A percentile compares a stretch with the other conserved stretches of the same genome.
phyloP scores from a whole-genome alignment of 768 basidiomycete genomes.

The Lactarius akahatsu region DNA sequence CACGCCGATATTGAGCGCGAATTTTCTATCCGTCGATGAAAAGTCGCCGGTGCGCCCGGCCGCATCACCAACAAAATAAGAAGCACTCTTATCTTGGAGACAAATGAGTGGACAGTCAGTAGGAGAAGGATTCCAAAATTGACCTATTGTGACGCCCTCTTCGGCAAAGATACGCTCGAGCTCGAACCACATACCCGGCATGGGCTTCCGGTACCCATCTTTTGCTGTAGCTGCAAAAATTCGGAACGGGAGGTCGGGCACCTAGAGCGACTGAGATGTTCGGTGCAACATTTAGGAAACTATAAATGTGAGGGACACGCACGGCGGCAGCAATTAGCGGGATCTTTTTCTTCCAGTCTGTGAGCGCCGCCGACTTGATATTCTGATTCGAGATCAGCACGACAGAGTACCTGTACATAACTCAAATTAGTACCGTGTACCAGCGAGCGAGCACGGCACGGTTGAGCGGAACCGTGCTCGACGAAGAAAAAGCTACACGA shows the following conservation, averaged over 20 bases:
- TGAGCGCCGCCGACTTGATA: conserved; percentile 47
- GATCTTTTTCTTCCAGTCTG: conserved; percentile 78
- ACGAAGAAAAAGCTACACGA: neutral
- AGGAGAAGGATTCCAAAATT: neutral
- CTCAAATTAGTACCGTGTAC: neutral
- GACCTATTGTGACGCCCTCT: conserved; percentile 65
- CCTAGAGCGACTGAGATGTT: conserved; percentile 39
- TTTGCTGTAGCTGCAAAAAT: conserved; percentile 73
- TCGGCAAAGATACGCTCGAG: conserved; percentile 60
- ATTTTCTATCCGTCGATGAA: conserved; percentile 80
- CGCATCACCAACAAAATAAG: conserved; percentile 88
- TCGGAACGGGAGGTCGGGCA: conserved; percentile 72
- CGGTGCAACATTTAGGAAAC: conserved; percentile 9
- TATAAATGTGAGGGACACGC: conserved; percentile 30
- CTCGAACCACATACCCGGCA: conserved; percentile 83
- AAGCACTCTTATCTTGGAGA: conserved; percentile 54
- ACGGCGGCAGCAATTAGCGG: conserved; percentile 63
- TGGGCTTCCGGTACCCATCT: conserved; percentile 82
- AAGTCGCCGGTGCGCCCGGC: conserved; percentile 81
- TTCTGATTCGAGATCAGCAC: conserved; percentile 84
- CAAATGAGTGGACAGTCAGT: conserved; percentile 3
- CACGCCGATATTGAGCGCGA: conserved; percentile 73
- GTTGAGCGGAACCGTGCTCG: neutral
- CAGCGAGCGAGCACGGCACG: conserved; percentile 10
- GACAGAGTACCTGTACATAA: conserved; percentile 54